Base-by-base conservation (phyloP, 1,284 basidiomycete species). In the Boletus subluridellus region DNA sequence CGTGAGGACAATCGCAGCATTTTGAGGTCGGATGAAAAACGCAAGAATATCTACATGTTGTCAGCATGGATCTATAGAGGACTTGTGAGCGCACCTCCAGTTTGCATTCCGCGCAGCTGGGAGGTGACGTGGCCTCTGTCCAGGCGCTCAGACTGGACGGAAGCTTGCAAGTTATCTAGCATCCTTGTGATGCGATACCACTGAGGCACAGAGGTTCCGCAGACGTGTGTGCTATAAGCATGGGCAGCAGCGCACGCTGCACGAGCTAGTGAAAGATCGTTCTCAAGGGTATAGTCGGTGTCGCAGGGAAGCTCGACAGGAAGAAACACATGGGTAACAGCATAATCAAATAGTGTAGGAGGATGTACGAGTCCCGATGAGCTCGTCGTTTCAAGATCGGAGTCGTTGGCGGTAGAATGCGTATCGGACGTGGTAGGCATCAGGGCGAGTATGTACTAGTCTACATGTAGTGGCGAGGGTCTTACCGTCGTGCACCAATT, bases 1-100 rank as follows among this genome's bases (percentile, higher is more conserved):
- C 12, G 73, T 67, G 32, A 78, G 47, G 12, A 78, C 58, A 6
- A 78, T 54, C 0, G 59, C 76, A 32, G 30, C 30, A 32, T 32
- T 32, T 10, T 32, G 30, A 32, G 9, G 8, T 32, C 30, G 30
- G 30, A 32, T 32, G 30, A 32, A 32, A 32, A 32, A 7, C 7
- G 30, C 1, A 32, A 32, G 5, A 10, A 32, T 32, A 32, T 32
- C 30, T 32, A 32, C 7, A 10, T 1, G 30, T 32, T 32, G 30
- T 32, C 30, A 32, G 30, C 30, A 32, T 7, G 7, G 9, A 32
- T 9, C 30, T 10, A 10, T 32, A 32, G 30, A 10, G 30, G 2
- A 32, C 30, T 1, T 9, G 9, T 44, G 12, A 15, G 0, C 63
- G 21, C 24, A 68, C 67, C 67, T 47, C 61, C 66, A 0, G 5